Evolutionary conservation across 1,284 basidiomycete species (phyloP).

Genomic region (Cryptococcus maquisensis): DNA sequence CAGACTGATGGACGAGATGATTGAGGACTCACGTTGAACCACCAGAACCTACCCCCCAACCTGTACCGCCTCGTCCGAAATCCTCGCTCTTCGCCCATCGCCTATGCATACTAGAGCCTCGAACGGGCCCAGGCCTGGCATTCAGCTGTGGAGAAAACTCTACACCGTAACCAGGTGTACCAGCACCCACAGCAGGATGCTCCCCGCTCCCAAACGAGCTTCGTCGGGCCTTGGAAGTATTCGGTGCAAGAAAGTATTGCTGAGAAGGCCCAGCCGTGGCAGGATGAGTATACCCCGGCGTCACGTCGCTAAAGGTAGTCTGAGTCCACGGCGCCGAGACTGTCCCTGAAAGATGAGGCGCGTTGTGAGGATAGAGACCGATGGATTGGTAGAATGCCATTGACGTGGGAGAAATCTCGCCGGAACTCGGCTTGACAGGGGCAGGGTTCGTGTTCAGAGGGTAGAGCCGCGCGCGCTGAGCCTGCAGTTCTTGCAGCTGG

Average conservation of each 20-base stretch:
- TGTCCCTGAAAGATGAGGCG: constrained; percentile 23
- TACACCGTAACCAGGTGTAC: constrained; percentile 45
- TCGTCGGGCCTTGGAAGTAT: constrained; percentile 11
- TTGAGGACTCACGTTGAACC: constrained; percentile 41
- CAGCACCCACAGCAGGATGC: constrained; percentile 41
- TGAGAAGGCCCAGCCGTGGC: constrained; percentile 17
- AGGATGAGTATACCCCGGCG: not conserved
- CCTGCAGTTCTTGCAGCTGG: constrained; percentile 17
- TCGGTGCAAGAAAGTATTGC: constrained; percentile 14
- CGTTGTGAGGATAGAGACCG: constrained; percentile 22
- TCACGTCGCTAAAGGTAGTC: constrained; percentile 20
- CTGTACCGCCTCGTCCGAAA: constrained; percentile 33
- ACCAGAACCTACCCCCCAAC: constrained; percentile 42
- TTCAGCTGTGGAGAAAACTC: constrained; percentile 30
- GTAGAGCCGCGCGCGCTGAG: constrained; percentile 17
- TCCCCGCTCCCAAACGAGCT: constrained; percentile 33
- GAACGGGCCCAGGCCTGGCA: constrained; percentile 13
- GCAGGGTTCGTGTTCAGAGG: constrained; percentile 18
- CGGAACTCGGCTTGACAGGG: constrained; percentile 26
- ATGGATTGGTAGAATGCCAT: constrained; percentile 39
- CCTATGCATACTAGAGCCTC: constrained; percentile 30
- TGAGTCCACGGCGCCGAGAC: constrained; percentile 28
- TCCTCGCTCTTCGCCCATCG: constrained; percentile 45
- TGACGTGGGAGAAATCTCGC: constrained; percentile 40
- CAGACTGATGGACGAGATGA: not conserved